Evolutionary conservation across 2,329 filamentous ascomycete genomes (phyloP).

Genomic region (Colletotrichum simmondsii): DNA sequence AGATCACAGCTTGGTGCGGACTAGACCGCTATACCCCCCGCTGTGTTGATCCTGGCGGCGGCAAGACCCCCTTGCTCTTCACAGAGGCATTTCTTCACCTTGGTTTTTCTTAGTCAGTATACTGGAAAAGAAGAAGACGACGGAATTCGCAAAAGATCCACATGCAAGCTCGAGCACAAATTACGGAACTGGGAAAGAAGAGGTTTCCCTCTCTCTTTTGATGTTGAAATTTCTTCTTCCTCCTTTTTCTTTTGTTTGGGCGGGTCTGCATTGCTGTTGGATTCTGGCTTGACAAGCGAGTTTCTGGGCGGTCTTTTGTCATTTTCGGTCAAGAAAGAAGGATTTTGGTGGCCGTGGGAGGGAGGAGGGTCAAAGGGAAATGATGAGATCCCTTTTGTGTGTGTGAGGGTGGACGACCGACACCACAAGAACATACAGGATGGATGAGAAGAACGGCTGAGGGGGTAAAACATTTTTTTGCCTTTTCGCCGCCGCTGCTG

Average conservation of each 20-base stretch:
- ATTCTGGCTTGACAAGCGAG: constrained; percentile 10
- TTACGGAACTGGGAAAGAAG: not conserved
- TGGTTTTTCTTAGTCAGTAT: constrained; percentile 25
- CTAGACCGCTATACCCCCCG: constrained; percentile 30
- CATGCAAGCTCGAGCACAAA: not conserved
- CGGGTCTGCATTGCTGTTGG: constrained; percentile 17
- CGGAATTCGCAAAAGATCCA: constrained; percentile 18
- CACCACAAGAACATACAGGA: not conserved
- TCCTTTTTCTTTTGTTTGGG: constrained; percentile 3
- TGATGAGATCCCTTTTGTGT: not conserved
- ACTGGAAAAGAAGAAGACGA: constrained; percentile 10
- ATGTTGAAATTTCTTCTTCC: constrained; percentile 9
- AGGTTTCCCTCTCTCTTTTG: constrained; percentile 1
- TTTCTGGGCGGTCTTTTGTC: constrained; percentile 6
- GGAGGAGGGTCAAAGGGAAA: not conserved
- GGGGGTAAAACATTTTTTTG: not conserved
- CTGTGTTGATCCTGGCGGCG: constrained; percentile 16
- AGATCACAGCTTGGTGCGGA: constrained; percentile 25
- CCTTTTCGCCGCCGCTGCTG: not conserved
- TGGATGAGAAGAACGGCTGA: constrained; percentile 14
- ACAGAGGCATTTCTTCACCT: not conserved
- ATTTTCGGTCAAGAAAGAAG: not conserved
- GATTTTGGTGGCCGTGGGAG: not conserved
- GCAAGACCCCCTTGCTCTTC: not conserved
- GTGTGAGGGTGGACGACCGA: no score